Conservation (phyloP, 2,329 filamentous ascomycete genomes). For the Aspergillus sp. region DNA sequence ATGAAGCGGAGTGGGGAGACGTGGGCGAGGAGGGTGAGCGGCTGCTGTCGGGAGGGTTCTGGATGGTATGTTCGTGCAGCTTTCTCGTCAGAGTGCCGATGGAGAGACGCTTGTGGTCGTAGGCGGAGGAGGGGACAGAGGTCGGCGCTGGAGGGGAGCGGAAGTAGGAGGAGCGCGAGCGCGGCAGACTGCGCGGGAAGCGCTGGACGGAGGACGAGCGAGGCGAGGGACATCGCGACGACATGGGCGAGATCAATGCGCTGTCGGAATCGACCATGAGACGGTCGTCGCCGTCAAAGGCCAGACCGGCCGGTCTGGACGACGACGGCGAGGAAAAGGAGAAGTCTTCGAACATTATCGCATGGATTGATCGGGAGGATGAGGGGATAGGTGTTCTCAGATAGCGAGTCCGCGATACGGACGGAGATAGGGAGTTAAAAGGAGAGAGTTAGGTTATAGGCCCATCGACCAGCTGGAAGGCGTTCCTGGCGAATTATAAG, state of each 20-base stretch:
- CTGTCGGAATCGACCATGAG: constrained; percentile 38
- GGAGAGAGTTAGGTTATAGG: background rate
- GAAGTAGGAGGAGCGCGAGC: constrained; percentile 33
- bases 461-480: background rate
- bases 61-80: constrained; percentile 40
- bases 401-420: background rate
- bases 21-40: constrained; percentile 15
- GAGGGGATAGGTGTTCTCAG: background rate
- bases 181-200: constrained; percentile 27
- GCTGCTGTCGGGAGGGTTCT: constrained; percentile 18
- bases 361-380: background rate
- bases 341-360: constrained; percentile 43
- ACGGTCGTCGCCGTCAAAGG: constrained; percentile 33
- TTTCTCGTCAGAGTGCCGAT: constrained; percentile 41
- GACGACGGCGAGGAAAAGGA: constrained; percentile 40
- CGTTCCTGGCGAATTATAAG: background rate
- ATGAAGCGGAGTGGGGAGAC: constrained; percentile 6
- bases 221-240: constrained; percentile 45
- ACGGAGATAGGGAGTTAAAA: background rate
- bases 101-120: constrained; percentile 38
- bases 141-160: constrained; percentile 39
- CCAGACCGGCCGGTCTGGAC: constrained; percentile 24
- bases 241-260: constrained; percentile 39
- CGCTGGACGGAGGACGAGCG: constrained; percentile 28
- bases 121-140: constrained; percentile 44